Base-by-base conservation (phyloP, 257 asterid species). In the Przewalskia tangutica region DNA sequence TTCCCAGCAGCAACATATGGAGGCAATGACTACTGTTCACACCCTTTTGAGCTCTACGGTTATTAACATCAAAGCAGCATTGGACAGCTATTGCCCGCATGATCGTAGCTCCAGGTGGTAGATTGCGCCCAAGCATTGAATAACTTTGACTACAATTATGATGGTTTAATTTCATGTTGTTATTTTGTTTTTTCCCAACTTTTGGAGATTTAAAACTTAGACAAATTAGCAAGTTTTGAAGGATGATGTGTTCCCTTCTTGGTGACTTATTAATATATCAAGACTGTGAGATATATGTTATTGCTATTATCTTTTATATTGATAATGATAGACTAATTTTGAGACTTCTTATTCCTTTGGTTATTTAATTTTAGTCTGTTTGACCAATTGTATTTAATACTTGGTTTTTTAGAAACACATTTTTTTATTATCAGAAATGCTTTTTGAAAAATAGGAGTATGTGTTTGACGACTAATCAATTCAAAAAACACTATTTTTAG, bases 41-140 rank as follows among this genome's bases (percentile, higher is more conserved):
- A 54, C 87, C 14, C 84, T 91, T 12, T 81, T 93, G 10, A 90
- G 89, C 86, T 82, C 92, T 81, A 92, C 90, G 0, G 48, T 89
- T 44, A 88, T 85, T 8, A 93, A 88, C 71, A 89, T 91, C 18
- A 93, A 87, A 65, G 77, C 38, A 1, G 89, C 86, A 3, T 84
- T 90, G 36, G 66, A 81, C 77, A 83, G 71, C 70, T n/a, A n/a
- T n/a, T n/a, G n/a, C n/a, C n/a, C n/a, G n/a, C n/a, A n/a, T n/a
- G n/a, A n/a, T n/a, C n/a, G n/a, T n/a, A n/a, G n/a, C n/a, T n/a
- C n/a, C n/a, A n/a, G n/a, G n/a, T n/a, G n/a, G n/a, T n/a, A n/a
- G n/a, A n/a, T n/a, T n/a, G n/a, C n/a, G n/a, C n/a, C n/a, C n/a
- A n/a, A n/a, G n/a, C n/a, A n/a, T n/a, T n/a, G n/a, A n/a, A n/a